Evolutionary conservation across 2,329 filamentous ascomycete species (phyloP).

Genomic region (Podosphaera fusca): DNA sequence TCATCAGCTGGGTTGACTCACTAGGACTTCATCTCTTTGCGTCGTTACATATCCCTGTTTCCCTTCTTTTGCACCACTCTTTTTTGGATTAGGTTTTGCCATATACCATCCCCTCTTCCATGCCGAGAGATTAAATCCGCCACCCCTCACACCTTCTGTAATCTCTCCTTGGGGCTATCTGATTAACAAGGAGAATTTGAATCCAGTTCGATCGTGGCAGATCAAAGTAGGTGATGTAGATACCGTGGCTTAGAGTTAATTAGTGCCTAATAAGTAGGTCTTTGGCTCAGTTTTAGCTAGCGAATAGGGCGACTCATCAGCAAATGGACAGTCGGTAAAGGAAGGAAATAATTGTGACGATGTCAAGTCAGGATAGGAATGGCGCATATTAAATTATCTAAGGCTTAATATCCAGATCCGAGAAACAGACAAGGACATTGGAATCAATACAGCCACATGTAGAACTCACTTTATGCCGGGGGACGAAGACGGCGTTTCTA

Average conservation of each 20-base stretch:
- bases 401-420: too few species aligned
- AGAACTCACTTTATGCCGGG: too few species aligned
- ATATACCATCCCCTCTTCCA: slow-evolving; percentile 10
- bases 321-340: not conserved
- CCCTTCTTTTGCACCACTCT: slow-evolving; percentile 8
- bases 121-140: slow-evolving; percentile 7
- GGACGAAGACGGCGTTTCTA: too few species aligned
- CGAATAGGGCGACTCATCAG: not conserved
- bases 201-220: slow-evolving; percentile 6
- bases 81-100: slow-evolving; percentile 5
- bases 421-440: too few species aligned
- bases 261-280: slow-evolving; percentile 10
- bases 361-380: not conserved
- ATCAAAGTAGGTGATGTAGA: slow-evolving; percentile 13
- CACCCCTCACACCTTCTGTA: slow-evolving; percentile 3
- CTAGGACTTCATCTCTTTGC: slow-evolving; percentile 5
- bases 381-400: not conserved
- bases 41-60: slow-evolving; percentile 12
- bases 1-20: not conserved
- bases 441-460: too few species aligned
- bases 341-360: not conserved
- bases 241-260: slow-evolving; percentile 13
- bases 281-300: too few species aligned
- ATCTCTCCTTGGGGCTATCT: slow-evolving; percentile 2
- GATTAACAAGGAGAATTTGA: slow-evolving; percentile 10